phyloP scores from a whole-genome alignment of 2,329 filamentous ascomycete genomes.

The Pleurostoma richardsiae region DNA sequence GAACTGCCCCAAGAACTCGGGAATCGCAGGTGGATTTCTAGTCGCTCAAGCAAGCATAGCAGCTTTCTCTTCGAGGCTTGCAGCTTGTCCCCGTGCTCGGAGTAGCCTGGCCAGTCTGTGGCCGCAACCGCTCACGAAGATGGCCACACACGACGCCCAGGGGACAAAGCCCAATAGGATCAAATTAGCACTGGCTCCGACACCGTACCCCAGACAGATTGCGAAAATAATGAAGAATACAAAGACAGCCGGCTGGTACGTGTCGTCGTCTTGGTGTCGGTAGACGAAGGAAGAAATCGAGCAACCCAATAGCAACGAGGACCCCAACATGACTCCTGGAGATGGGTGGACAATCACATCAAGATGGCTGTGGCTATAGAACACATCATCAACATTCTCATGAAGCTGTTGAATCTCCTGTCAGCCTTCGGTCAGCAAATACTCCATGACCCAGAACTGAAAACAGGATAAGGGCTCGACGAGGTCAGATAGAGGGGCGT shows the following conservation, averaged over 20 bases:
- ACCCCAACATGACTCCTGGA: slow-evolving; percentile 23
- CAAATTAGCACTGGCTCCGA: slow-evolving; percentile 18
- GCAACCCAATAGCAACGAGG: slow-evolving; percentile 27
- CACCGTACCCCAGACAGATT: slow-evolving; percentile 15
- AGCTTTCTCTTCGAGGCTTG: too few species aligned
- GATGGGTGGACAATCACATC: slow-evolving; percentile 16
- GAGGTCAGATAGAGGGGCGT: too few species aligned
- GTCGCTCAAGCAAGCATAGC: too few species aligned
- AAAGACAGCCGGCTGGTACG: slow-evolving; percentile 23
- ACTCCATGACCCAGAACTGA: too few species aligned
- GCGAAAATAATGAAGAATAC: slow-evolving; percentile 15
- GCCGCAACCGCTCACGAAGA: slow-evolving; percentile 21
- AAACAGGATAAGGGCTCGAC: too few species aligned
- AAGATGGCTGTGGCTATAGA: too few species aligned
- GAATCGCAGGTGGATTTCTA: too few species aligned
- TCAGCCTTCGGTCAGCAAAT: too few species aligned
- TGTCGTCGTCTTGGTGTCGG: slow-evolving; percentile 22
- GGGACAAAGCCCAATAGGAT: slow-evolving; percentile 27
- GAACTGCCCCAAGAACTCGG: too few species aligned
- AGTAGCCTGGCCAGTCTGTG: slow-evolving; percentile 8
- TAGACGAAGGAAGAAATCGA: slow-evolving; percentile 28
- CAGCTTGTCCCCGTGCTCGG: too few species aligned
- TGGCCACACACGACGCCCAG: slow-evolving; percentile 27
- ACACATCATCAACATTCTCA: too few species aligned
- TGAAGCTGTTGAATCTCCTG: too few species aligned